Base-by-base conservation (phyloP, 169 alveolate species). In the Amoebophrya sp. region DNA sequence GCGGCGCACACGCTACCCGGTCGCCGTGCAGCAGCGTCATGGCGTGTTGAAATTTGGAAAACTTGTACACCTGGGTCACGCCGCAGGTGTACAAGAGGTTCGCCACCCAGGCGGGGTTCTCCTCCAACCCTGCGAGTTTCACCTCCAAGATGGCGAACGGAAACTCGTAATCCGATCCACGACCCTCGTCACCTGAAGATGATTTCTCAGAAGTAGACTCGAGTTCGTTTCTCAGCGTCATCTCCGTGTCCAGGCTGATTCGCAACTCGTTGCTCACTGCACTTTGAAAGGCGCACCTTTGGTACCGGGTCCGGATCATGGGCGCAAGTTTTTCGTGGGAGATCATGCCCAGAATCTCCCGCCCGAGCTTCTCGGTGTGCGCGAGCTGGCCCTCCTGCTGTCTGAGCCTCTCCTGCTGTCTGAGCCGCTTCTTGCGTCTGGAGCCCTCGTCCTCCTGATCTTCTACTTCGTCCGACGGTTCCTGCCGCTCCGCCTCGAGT, bases 1-100 rank as follows among this genome's bases (percentile, higher is more conserved):
- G 94, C 69, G 96, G 96, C 29, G 92, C 92, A 67, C 89, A 91
- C 70, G 93, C 90, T 50, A 93, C 93, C 89, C 88, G 92, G n/a
- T 94, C 94, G 39, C 93, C 31, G 70, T 94, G 96, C 89, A 94
- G 88, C 88, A 94, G 89, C 26, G 96, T 94, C 96, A 94, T 94
- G 29, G 95, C 96, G 87, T 94, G 94, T 89, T 94, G 96, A 89
- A 93, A 94, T 78, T 94, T 94, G 26, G 95, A 92, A 89, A 93
- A 94, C 41, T 94, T 94, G 89, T 94, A 94, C 29, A 93, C 94
- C 40, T 93, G 93, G 26, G 94, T 94, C 0, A 94, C 93, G 89
- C 92, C 91, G n/a, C 94, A 93, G 31, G 90, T 92, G 58, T 91
- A 91, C 69, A 94, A 87, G 89, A 94, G 92, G 40, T 90, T 88